phyloP scores from a whole-genome alignment of 2,329 filamentous ascomycete species.

The Claviceps humidiphila region DNA sequence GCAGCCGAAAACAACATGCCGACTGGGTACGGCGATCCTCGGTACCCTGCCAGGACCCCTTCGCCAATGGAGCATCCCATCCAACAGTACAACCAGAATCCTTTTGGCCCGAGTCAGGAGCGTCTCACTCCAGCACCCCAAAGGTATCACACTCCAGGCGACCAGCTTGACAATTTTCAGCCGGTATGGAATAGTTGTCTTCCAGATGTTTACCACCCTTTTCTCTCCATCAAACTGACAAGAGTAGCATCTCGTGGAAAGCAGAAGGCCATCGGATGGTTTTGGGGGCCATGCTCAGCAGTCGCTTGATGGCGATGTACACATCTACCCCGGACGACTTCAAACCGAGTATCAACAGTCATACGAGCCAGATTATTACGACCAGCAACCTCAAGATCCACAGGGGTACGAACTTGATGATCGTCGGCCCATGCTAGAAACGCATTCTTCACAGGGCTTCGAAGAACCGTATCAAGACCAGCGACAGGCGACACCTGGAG shows the following conservation, averaged over 20 bases:
- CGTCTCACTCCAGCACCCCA: constrained; percentile 18
- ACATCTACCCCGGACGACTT: constrained; percentile 53
- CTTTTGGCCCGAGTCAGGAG: constrained; percentile 20
- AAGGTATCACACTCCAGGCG: constrained; percentile 48
- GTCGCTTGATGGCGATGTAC: constrained; percentile 23
- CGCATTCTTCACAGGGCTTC: constrained; percentile 35
- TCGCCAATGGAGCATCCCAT: constrained; percentile 2
- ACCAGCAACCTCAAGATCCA: constrained; percentile 24
- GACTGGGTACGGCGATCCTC: not conserved
- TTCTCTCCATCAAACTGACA: not conserved
- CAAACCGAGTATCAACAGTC: constrained; percentile 30
- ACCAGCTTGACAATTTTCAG: constrained; percentile 70
- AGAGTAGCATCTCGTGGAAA: constrained; percentile 38
- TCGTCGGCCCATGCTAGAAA: constrained; percentile 60
- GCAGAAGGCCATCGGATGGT: constrained; percentile 18
- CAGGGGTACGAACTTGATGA: constrained; percentile 58
- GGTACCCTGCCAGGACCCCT: not conserved
- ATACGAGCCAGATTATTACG: constrained; percentile 40
- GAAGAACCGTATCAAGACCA: constrained; percentile 26
- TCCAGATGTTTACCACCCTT: constrained; percentile 19
- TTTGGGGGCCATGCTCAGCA: constrained; percentile 24
- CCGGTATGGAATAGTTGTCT: constrained; percentile 39
- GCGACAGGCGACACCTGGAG: constrained; percentile 18
- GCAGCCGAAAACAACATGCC: constrained; percentile 1
- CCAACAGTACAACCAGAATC: constrained; percentile 3